Evolutionary conservation across 345 rosid genomes (phyloP).

Genomic region (Gossypium bickii): DNA sequence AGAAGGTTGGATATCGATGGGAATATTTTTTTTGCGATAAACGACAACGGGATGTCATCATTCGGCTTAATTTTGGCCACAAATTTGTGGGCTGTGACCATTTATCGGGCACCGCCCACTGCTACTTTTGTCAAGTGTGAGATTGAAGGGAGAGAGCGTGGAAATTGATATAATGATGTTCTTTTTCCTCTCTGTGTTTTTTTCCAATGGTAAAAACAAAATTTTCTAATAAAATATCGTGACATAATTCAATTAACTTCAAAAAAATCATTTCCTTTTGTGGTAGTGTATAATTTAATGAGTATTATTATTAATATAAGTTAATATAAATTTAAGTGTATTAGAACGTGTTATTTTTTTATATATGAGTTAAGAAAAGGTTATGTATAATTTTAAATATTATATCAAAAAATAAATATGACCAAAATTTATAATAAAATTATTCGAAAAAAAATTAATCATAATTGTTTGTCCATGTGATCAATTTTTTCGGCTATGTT

Average conservation of each 20-base stretch:
- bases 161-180: too few relatives aligned
- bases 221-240: too few relatives aligned
- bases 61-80: background rate
- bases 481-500: background rate
- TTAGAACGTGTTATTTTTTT: rapidly evolving
- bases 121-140: background rate
- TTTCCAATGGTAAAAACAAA: too few relatives aligned
- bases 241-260: too few relatives aligned
- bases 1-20: background rate
- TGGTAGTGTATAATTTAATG: too few relatives aligned
- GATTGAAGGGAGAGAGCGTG: background rate
- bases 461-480: background rate
- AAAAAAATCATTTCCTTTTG: rapidly evolving
- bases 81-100: background rate
- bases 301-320: rapidly evolving
- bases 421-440: too few relatives aligned
- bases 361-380: rapidly evolving
- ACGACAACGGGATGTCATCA: background rate
- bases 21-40: background rate
- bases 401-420: too few relatives aligned
- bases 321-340: rapidly evolving
- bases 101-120: background rate
- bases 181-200: too few relatives aligned
- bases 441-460: too few relatives aligned
- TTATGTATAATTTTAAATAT: rapidly evolving